phyloP scores from a whole-genome alignment of 73 alveolate species.

The Paramecium bursaria region DNA sequence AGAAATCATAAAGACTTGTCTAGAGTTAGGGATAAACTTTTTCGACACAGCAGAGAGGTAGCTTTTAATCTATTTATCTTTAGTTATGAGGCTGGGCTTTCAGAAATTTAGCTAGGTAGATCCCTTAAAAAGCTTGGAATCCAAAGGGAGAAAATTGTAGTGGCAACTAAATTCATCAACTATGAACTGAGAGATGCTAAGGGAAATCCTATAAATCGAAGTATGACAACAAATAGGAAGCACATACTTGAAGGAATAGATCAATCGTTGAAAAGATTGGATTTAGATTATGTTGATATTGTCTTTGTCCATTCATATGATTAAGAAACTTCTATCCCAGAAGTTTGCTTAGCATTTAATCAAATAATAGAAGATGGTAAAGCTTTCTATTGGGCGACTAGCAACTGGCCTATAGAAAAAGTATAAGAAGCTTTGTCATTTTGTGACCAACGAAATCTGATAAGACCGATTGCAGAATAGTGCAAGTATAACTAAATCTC shows the following conservation, averaged over 20 bases:
- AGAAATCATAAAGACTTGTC: slow-evolving; percentile 74
- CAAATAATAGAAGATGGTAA: slow-evolving; percentile 89
- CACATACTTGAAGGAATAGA: slow-evolving; percentile 89
- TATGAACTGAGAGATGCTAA: slow-evolving; percentile 63
- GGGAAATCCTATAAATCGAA: slow-evolving; percentile 73
- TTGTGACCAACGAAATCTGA: slow-evolving; percentile 78
- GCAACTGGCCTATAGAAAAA: slow-evolving; percentile 90
- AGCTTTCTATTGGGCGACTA: slow-evolving; percentile 98
- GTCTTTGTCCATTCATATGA: slow-evolving; percentile 91
- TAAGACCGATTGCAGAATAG: slow-evolving; percentile 93
- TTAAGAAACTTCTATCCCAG: slow-evolving; percentile 90
- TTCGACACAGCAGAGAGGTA: slow-evolving; percentile 96
- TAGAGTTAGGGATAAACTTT: slow-evolving; percentile 92
- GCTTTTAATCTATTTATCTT: slow-evolving; percentile 78
- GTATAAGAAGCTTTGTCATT: slow-evolving; percentile 81
- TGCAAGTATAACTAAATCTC: slow-evolving; percentile 84
- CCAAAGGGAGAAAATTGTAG: slow-evolving; percentile 78
- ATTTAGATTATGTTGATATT: slow-evolving; percentile 91
- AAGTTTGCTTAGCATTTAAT: slow-evolving; percentile 89
- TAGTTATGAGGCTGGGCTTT: slow-evolving; percentile 75
- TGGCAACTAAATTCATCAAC: slow-evolving; percentile 86
- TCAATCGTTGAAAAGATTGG: slow-evolving; percentile 82
- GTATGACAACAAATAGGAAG: slow-evolving; percentile 82
- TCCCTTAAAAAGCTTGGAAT: slow-evolving; percentile 69
- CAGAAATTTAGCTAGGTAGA: slow-evolving; percentile 79